Conservation (phyloP, 371 early-diverging fungal species). For the Parasitella parasitica region DNA sequence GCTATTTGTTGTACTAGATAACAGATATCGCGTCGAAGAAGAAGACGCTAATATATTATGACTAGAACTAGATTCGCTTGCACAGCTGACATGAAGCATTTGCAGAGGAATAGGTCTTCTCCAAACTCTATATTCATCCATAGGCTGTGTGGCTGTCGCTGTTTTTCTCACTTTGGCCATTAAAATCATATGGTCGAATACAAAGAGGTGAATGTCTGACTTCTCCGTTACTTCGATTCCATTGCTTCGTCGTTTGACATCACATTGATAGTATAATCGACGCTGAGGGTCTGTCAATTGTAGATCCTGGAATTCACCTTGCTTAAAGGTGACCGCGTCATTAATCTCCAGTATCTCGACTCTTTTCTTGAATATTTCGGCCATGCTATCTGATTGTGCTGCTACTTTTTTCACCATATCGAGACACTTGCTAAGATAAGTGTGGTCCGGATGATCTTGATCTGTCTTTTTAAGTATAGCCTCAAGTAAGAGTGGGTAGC, state of each 20-base stretch:
- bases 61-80: slow-evolving; percentile 16
- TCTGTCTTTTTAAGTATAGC: slow-evolving; percentile 84
- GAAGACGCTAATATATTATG: slow-evolving; percentile 23
- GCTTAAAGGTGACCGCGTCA: slow-evolving; percentile 41
- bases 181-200: slow-evolving; percentile 84
- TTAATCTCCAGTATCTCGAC: slow-evolving; percentile 36
- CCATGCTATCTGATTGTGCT: slow-evolving; percentile 30
- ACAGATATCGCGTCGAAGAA: background rate
- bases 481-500: slow-evolving; percentile 73
- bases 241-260: slow-evolving; percentile 60
- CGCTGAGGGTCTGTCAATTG: slow-evolving; percentile 68
- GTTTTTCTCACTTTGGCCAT: slow-evolving; percentile 64
- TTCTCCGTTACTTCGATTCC: slow-evolving; percentile 62
- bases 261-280: slow-evolving; percentile 71
- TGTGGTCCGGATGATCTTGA: slow-evolving; percentile 75
- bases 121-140: slow-evolving; percentile 53
- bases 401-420: slow-evolving; percentile 47
- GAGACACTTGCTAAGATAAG: slow-evolving; percentile 71
- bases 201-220: slow-evolving; percentile 66
- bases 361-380: slow-evolving; percentile 24
- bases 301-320: slow-evolving; percentile 55
- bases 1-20: background rate
- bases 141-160: slow-evolving; percentile 21
- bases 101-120: slow-evolving; percentile 61
- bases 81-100: slow-evolving; percentile 29